Evolutionary conservation across 169 alveolate genomes (phyloP).

Genomic region (Cryptosporidium bovis): DNA sequence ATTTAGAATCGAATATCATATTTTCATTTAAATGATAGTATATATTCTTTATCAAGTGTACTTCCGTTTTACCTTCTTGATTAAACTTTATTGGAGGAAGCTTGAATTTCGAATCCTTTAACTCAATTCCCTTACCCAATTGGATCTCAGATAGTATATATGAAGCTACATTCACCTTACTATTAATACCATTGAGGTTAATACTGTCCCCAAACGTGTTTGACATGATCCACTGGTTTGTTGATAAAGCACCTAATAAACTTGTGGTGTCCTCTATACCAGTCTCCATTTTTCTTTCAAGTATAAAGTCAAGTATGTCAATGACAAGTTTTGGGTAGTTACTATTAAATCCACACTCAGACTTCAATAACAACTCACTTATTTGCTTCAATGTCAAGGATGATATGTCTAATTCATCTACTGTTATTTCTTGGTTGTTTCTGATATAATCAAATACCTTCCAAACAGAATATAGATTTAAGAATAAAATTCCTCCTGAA

Average conservation of each 20-base stretch:
- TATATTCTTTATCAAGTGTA: conserved; percentile 28
- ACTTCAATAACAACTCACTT: conserved; percentile 16
- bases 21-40: conserved; percentile 9
- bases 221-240: conserved; percentile 49
- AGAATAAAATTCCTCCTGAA: not conserved
- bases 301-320: conserved; percentile 27
- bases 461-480: not conserved
- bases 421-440: not conserved
- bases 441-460: not conserved
- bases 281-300: not conserved
- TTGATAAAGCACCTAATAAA: conserved; percentile 36
- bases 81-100: conserved; percentile 22
- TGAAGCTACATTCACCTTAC: conserved; percentile 11
- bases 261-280: not conserved
- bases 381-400: not conserved
- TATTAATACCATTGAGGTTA: conserved; percentile 17
- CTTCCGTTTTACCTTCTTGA: not conserved
- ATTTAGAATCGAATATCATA: not conserved
- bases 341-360: conserved; percentile 46
- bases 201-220: conserved; percentile 12
- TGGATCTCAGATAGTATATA: conserved; percentile 8
- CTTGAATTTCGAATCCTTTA: not conserved
- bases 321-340: not conserved
- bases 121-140: not conserved
- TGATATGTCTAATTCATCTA: not conserved